phyloP scores from a whole-genome alignment of 257 asterid species.

The Salvia rosmarinus region DNA sequence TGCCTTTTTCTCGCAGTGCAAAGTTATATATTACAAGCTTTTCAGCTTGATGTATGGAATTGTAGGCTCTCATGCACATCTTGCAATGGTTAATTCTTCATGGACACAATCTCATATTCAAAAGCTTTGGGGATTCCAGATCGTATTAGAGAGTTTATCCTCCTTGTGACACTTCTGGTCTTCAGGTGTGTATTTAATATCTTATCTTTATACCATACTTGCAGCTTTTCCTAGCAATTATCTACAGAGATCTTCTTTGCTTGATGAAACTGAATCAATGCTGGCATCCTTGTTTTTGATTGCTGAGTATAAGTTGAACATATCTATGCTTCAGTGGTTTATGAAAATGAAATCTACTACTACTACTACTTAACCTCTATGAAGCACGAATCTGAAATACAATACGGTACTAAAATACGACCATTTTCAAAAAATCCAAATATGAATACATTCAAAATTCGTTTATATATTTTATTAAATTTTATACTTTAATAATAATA shows the following conservation, averaged over 20 bases:
- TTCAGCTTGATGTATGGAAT: slow-evolving; percentile 90
- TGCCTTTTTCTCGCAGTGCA: slow-evolving; percentile 67
- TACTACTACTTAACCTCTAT: too few relatives aligned
- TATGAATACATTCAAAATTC: too few relatives aligned
- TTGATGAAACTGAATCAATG: slow-evolving; percentile 11
- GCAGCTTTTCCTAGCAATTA: neutral
- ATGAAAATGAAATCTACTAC: neutral
- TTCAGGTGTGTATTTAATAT: slow-evolving; percentile 61
- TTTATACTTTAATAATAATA: too few relatives aligned
- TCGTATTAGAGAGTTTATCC: slow-evolving; percentile 82
- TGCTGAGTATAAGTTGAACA: slow-evolving; percentile 1
- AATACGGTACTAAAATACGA: too few relatives aligned
- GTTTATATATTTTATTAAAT: too few relatives aligned
- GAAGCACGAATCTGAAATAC: too few relatives aligned
- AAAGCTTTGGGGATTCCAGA: slow-evolving; percentile 83
- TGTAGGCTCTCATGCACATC: slow-evolving; percentile 81
- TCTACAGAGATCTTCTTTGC: neutral
- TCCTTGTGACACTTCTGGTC: slow-evolving; percentile 92
- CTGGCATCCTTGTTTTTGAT: slow-evolving; percentile 2
- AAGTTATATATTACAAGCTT: slow-evolving; percentile 68
- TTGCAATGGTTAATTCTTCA: slow-evolving; percentile 93
- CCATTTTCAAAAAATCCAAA: too few relatives aligned
- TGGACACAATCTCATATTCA: slow-evolving; percentile 92
- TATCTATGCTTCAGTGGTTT: neutral
- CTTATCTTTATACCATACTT: slow-evolving; percentile 20